These are phyloP conservation scores for Posidonia oceanica DNA, from an alignment of 116 monocot genomes.

Conservation along the genomic window DNA sequence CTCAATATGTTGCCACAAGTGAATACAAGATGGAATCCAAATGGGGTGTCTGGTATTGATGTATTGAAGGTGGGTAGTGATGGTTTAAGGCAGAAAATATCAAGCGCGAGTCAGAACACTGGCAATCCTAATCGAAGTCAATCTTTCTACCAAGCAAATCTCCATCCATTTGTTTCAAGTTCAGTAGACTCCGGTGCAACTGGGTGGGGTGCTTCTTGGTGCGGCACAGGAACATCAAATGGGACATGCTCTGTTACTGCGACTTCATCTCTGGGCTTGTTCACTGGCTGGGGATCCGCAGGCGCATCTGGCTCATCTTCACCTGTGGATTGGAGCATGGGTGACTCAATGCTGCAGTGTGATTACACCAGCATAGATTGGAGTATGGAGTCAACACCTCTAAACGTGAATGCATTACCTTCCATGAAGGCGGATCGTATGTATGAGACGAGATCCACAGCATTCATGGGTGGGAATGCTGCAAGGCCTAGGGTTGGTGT, in stretches of 20 bases:
- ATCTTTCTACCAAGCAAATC: conserved; percentile 12
- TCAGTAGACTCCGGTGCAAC: conserved; percentile 8
- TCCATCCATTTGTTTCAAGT: conserved; percentile 10
- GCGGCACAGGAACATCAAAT: neutral
- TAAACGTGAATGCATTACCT: conserved; percentile 1
- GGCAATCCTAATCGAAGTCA: too few species aligned
- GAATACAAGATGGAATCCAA: too few species aligned
- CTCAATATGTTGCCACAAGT: too few species aligned
- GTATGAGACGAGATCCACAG: too few species aligned
- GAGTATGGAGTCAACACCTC: conserved; percentile 48
- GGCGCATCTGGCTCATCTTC: conserved; percentile 24
- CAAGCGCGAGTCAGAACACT: too few species aligned
- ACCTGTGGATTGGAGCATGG: conserved; percentile 48
- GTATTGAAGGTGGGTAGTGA: too few species aligned
- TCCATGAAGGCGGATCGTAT: neutral
- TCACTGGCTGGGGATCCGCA: conserved; percentile 31
- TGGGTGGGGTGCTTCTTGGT: conserved; percentile 13
- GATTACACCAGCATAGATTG: conserved; percentile 84
- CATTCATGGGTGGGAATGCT: too few species aligned
- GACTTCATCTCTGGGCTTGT: conserved; percentile 56
- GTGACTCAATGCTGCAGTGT: conserved; percentile 21
- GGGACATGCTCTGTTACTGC: conserved; percentile 23
- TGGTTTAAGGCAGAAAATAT: too few species aligned
- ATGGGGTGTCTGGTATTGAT: too few species aligned
- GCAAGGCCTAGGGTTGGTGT: too few species aligned